These are phyloP conservation scores for Tilletia walkeri DNA, from an alignment of 1,284 basidiomycete genomes.

Conservation along the genomic window DNA sequence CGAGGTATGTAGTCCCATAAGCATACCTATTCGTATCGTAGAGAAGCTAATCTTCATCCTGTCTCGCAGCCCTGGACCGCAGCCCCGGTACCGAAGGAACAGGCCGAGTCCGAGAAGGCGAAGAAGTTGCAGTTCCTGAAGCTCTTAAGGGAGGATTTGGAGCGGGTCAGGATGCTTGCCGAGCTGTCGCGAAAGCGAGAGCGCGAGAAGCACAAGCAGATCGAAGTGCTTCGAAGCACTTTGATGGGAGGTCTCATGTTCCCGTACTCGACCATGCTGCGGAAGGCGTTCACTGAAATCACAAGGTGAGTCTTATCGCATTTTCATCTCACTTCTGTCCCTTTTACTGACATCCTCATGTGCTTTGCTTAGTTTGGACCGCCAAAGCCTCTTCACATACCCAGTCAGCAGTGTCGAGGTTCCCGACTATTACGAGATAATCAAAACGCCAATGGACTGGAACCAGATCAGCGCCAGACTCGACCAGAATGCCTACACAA, in stretches of 20 bases:
- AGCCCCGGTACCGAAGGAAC: slow-evolving; percentile 68
- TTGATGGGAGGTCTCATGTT: slow-evolving; percentile 67
- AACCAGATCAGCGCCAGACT: slow-evolving; percentile 65
- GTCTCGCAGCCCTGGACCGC: slow-evolving; percentile 79
- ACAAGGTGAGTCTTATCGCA: slow-evolving; percentile 62
- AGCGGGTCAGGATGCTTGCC: slow-evolving; percentile 70
- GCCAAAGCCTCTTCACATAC: slow-evolving; percentile 36
- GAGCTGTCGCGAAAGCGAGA: slow-evolving; percentile 78
- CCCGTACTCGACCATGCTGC: slow-evolving; percentile 63
- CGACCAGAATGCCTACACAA: slow-evolving; percentile 74
- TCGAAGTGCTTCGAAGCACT: slow-evolving; percentile 69
- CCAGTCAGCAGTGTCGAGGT: slow-evolving; percentile 67
- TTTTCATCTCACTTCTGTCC: not conserved
- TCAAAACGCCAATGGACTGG: slow-evolving; percentile 89
- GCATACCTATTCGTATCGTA: slow-evolving; percentile 17
- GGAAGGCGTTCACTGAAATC: slow-evolving; percentile 70
- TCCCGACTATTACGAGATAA: slow-evolving; percentile 86
- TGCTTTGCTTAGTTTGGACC: slow-evolving; percentile 30
- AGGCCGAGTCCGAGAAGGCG: slow-evolving; percentile 62
- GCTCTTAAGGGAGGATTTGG: slow-evolving; percentile 74
- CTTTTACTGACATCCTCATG: not conserved
- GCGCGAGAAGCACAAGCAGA: slow-evolving; percentile 73
- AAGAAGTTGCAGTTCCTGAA: slow-evolving; percentile 69
- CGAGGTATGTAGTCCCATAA: slow-evolving; percentile 62
- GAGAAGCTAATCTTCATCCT: not conserved